Percentiles rank a stretch among this genome's conserved stretches.
These are phyloP conservation scores for Dothidotthia symphoricarpi DNA, from an alignment of 2,329 filamentous ascomycete species.

Conservation along the genomic window DNA sequence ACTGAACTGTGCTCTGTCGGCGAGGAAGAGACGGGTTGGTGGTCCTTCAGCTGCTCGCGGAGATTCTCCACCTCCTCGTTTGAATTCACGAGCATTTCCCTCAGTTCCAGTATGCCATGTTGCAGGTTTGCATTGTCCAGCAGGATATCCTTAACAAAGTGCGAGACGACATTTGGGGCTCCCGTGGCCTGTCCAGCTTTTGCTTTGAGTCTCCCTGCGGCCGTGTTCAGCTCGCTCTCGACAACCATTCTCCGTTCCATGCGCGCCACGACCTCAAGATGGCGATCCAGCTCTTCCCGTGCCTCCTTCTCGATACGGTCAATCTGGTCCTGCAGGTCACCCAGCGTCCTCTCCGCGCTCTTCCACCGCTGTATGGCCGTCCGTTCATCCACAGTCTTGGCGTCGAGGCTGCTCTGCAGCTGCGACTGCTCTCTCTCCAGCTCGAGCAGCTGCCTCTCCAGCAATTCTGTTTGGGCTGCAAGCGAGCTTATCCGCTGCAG, in stretches of 20 bases:
- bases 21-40: constrained; percentile 62
- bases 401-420: constrained; percentile 65
- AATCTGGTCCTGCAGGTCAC: constrained; percentile 79
- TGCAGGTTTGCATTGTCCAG: constrained; percentile 95
- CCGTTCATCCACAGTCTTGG: constrained; percentile 71
- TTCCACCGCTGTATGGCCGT: constrained; percentile 81
- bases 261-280: constrained; percentile 74
- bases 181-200: constrained; percentile 60
- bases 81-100: constrained; percentile 85
- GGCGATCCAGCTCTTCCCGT: constrained; percentile 73
- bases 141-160: constrained; percentile 93
- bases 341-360: constrained; percentile 76
- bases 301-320: constrained; percentile 86
- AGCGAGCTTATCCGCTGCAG: constrained; percentile 72
- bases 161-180: constrained; percentile 74
- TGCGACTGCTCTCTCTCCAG: constrained; percentile 79
- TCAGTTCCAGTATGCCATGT: constrained; percentile 83
- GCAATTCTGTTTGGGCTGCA: constrained; percentile 69
- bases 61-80: constrained; percentile 91
- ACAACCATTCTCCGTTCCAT: constrained; percentile 82
- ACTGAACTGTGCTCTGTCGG: constrained; percentile 24
- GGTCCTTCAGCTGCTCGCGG: constrained; percentile 74
- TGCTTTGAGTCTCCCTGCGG: constrained; percentile 75
- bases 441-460: constrained; percentile 75
- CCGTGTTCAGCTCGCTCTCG: constrained; percentile 76